phyloP scores from a whole-genome alignment of 139 green algal genomes.

The Nannochloris sp. region DNA sequence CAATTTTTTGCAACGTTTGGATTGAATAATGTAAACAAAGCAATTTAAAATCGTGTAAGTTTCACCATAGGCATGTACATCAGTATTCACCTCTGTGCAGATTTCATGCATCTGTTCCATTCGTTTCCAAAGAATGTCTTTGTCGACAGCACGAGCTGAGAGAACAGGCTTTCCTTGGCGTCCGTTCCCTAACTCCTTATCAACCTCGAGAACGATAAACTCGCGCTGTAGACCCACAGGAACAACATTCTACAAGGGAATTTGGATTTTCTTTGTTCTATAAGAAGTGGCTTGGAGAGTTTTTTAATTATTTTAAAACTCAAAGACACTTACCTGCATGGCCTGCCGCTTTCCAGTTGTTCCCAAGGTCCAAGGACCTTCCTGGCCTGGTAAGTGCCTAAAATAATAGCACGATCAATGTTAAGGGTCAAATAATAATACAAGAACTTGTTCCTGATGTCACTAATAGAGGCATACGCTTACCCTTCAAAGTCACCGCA shows the following conservation, averaged over 20 bases:
- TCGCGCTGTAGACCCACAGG: neutral
- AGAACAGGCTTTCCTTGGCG: constrained; percentile 25
- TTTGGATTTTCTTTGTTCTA: too few species aligned
- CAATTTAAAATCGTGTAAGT: neutral
- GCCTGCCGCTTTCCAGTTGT: too few species aligned
- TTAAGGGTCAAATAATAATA: too few species aligned
- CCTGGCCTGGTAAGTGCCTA: too few species aligned
- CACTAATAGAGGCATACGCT: too few species aligned
- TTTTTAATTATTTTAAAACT: too few species aligned
- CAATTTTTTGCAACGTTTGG: neutral
- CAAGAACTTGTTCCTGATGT: too few species aligned
- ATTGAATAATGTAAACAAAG: neutral
- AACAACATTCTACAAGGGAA: neutral
- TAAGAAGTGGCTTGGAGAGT: too few species aligned
- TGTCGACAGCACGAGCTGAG: constrained; percentile 29
- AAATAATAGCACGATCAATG: too few species aligned
- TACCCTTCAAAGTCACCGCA: too few species aligned
- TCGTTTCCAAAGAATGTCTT: constrained; percentile 33
- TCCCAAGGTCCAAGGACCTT: too few species aligned
- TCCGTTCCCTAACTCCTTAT: neutral
- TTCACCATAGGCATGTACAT: neutral
- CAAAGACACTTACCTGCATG: too few species aligned
- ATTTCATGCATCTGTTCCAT: constrained; percentile 33
- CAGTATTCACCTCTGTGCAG: constrained; percentile 14
- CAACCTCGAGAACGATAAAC: neutral